Base-by-base conservation (phyloP, 2,329 filamentous ascomycete genomes). In the Fusarium armeniacum region DNA sequence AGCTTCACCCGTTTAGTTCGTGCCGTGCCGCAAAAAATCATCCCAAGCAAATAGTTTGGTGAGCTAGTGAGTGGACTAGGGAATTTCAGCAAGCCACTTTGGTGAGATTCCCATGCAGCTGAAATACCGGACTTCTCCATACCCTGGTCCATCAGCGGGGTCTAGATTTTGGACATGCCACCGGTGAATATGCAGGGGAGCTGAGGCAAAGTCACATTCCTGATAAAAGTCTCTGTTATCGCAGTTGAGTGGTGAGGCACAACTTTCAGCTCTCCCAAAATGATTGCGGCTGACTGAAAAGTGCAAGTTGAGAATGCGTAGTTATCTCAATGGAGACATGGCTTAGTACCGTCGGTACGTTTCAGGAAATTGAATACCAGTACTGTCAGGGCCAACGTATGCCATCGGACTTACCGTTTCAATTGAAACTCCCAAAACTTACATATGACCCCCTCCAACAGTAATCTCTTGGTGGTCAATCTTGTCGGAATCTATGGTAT, bases 81-180 rank as follows among this genome's bases (percentile, higher is more conserved):
- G 57, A 47, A 60, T 60, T 57, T 47, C 57, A 60, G 57, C 35
- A 47, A 41, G 57, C 57, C 51, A 60, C 51, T 24, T 36, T 58
- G 2, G 38, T 40, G 36, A 40, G 36, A 40, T 40, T 38, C n/a
- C 20, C 20, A 20, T 22, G 49, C 24, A 54, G 56, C 56, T 55
- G 32, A 36, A 55, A 44, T 51, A 44, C 18, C 20, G 41, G 15
- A 20, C 13, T 43, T 22, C 40, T 11, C 22, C n/a, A 20, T 10
- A 52, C 16, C 36, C 36, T 30, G 16, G 36, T n/a, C 52, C 9
- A 33, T 58, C 6, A 8, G 18, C 2, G 20, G 30, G 30, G 30
- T 43, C 41, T 46, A 22, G 41, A 33, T 36, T 22, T 18, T 20
- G 7, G 6, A 43, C 13, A 43, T 30, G 11, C 47, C 3, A 3